Evolutionary conservation across 176 grass and related monocot genomes (phyloP), one percentile per base, ranked within the genome.

Genomic region (Eleusine indica): DNA sequence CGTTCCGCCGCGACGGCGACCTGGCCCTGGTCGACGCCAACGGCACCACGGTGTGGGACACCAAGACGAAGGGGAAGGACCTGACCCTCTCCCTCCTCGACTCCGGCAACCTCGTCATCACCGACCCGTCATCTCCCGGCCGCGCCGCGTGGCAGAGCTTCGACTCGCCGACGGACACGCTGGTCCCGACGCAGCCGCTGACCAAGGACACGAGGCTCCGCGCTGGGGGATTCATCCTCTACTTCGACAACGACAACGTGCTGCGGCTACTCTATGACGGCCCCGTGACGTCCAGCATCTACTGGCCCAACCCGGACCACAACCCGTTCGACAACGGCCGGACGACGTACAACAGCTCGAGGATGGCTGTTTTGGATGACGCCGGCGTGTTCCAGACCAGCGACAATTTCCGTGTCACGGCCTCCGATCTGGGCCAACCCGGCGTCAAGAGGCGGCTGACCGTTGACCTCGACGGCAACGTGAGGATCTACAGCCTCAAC

Each of bases 211-310:
- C 60, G 3, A 74, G 14, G 44, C 80, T 90, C 14, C 84, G 79
- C 2, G 32, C 88, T 5, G 68, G 79, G 3, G 75, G 75, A 68
- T 90, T 71, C 80, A 68, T 0, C 77, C 71, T 88, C 71, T 85
- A 82, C 80, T 93, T 52, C 77, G 88, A 90, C 75, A 88, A 66
- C 80, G 91, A 93, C 64, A 93, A 90, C 79, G 91, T 93, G 51
- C 44, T 93, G 38, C 78, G 65, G 2, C 85, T 93, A 7, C 80
- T 74, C 5, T 93, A 90, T 54, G 54, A 88, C 52, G 81, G 85
- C 13, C 85, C 85, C 2, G 77, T 61, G 38, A 73, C 78, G 0
- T 84, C 91, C 2, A 90, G 85, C 82, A 88, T 90, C 64, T 93
- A 93, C 83, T 93, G 88, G 88, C 85, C 88, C 15, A 10, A 39